phyloP scores from a whole-genome alignment of 2,329 filamentous ascomycete genomes.

The Colletotrichum sp. region DNA sequence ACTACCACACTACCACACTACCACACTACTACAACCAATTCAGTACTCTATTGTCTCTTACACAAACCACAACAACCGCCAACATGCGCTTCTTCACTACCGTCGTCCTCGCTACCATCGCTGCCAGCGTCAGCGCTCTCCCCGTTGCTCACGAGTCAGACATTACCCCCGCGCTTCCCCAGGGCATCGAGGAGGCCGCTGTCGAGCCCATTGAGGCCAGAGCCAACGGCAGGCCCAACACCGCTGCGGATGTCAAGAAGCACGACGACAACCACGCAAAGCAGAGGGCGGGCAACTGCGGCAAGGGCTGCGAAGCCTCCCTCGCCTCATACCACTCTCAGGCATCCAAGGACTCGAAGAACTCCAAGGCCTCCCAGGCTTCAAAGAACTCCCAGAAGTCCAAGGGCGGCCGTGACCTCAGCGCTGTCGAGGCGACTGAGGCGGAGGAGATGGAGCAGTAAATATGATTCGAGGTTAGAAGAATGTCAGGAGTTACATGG shows the following conservation, averaged over 20 bases:
- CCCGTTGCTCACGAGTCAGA: neutral
- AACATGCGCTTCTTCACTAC: neutral
- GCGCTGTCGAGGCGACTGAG: neutral
- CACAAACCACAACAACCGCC: neutral
- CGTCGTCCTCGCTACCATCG: neutral
- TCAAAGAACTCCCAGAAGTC: neutral
- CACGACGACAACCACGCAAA: neutral
- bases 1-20: neutral
- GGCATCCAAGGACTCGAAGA: conserved; percentile 1
- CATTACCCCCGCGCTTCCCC: neutral
- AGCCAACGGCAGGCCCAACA: neutral
- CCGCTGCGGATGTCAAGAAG: neutral
- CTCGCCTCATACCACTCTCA: neutral
- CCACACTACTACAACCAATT: neutral
- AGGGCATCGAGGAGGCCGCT: neutral
- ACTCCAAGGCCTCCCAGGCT: neutral
- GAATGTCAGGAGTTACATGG: neutral
- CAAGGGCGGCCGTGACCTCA: neutral
- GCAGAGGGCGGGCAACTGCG: neutral
- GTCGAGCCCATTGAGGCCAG: neutral
- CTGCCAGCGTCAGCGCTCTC: neutral
- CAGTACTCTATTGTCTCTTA: neutral
- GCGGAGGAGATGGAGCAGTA: neutral
- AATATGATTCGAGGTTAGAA: neutral
- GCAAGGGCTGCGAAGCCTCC: neutral